phyloP scores from a whole-genome alignment of 176 grass and related monocot species.

The Echinochloa phyllopogon region DNA sequence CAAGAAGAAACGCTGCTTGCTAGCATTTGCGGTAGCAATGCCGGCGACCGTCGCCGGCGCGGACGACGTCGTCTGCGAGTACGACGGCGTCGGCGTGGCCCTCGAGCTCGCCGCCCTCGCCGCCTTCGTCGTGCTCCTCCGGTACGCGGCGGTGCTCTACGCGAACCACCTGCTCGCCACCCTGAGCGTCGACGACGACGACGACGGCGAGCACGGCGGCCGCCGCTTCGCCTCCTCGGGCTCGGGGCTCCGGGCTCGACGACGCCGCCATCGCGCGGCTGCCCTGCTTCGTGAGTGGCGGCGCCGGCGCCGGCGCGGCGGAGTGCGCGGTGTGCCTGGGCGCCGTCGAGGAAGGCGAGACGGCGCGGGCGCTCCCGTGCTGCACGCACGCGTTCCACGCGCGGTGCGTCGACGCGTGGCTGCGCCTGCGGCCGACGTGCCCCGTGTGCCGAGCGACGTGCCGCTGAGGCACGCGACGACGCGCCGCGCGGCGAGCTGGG shows the following conservation, averaged over 20 bases:
- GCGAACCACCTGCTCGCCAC: conserved; percentile 33
- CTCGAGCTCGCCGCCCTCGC: conserved; percentile 36
- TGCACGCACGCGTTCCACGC: conserved; percentile 67
- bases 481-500: no score
- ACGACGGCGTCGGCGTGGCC: conserved; percentile 22
- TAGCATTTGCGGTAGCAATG: neutral
- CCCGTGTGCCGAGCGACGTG: conserved; percentile 47
- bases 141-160: conserved; percentile 41
- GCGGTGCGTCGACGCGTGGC: conserved; percentile 59
- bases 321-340: conserved; percentile 58
- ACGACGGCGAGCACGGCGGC: neutral
- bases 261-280: conserved; percentile 17
- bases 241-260: neutral
- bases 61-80: neutral
- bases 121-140: conserved; percentile 38
- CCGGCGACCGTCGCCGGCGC: neutral
- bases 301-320: neutral
- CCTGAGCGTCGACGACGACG: conserved; percentile 2
- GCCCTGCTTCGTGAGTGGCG: conserved; percentile 26
- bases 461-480: neutral
- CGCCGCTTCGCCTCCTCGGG: neutral
- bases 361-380: conserved; percentile 44
- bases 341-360: conserved; percentile 39
- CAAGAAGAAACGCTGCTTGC: neutral
- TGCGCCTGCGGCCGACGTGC: conserved; percentile 50